Evolutionary conservation across 176 grass and related monocot genomes (phyloP).

Genomic region (Raddia distichophylla): DNA sequence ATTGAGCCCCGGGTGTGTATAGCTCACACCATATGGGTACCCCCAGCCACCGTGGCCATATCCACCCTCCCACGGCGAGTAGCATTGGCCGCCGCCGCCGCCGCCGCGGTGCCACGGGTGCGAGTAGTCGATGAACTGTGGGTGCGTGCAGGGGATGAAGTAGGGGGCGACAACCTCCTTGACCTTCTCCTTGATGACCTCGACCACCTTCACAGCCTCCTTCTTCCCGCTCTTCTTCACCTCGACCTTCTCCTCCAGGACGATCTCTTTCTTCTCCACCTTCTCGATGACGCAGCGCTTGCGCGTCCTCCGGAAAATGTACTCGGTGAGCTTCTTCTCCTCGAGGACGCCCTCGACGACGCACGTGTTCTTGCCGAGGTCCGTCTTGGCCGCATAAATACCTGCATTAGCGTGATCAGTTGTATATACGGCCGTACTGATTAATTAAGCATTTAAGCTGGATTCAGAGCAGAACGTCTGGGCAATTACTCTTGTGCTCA

Average conservation of each 20-base stretch:
- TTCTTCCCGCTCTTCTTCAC: conserved; percentile 30
- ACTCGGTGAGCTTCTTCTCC: conserved; percentile 61
- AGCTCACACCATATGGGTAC: conserved; percentile 28
- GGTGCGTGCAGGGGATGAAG: conserved; percentile 84
- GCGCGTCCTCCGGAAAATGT: conserved; percentile 56
- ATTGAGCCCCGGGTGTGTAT: conserved; percentile 58
- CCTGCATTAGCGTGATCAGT: conserved; percentile 27
- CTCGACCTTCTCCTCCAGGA: conserved; percentile 50
- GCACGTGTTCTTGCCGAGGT: conserved; percentile 62
- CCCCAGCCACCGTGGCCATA: neutral
- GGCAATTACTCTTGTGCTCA: conserved; percentile 68
- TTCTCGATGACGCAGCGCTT: conserved; percentile 56
- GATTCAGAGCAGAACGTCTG: neutral
- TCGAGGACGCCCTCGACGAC: conserved; percentile 58
- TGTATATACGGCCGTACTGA: neutral
- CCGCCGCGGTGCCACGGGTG: conserved; percentile 24
- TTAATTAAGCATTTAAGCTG: neutral
- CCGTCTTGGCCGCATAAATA: conserved; percentile 70
- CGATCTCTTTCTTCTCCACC: conserved; percentile 50
- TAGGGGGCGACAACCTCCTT: conserved; percentile 67
- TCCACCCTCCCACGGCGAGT: neutral
- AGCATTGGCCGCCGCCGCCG: neutral
- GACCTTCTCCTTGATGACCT: conserved; percentile 50
- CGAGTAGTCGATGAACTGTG: conserved; percentile 55
- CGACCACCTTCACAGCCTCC: neutral